Percentiles rank a stretch among this genome's conserved stretches.
Conservation (phyloP, 306 rosid genomes). For the Potentilla sterilis region DNA sequence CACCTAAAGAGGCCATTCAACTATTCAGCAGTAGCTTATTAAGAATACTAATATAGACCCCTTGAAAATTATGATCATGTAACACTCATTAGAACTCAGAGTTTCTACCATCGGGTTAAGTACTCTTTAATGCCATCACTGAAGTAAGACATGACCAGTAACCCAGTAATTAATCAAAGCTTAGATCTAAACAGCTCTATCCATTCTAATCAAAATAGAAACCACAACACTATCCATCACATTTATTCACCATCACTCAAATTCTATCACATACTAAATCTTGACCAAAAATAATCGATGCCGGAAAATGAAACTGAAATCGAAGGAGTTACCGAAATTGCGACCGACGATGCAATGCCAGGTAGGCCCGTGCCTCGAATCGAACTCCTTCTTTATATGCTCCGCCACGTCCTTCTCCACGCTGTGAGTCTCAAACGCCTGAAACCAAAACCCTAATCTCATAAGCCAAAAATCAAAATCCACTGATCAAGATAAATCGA, state of each 20-base stretch:
- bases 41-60: neutral
- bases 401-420: constrained; percentile 96
- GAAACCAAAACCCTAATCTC: constrained; percentile 11
- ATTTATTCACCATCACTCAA: constrained; percentile 6
- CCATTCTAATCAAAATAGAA: constrained; percentile 1
- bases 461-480: neutral
- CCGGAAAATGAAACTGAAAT: constrained; percentile 10
- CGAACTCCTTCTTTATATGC: constrained; percentile 88
- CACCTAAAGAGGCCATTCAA: neutral
- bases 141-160: neutral
- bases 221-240: neutral
- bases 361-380: constrained; percentile 82
- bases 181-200: constrained; percentile 37
- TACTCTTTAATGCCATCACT: neutral
- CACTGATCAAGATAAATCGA: neutral
- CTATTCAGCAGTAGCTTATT: constrained; percentile 7
- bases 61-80: neutral
- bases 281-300: constrained; percentile 4
- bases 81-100: neutral
- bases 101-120: neutral
- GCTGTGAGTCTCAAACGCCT: constrained; percentile 86
- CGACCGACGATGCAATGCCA: constrained; percentile 99
- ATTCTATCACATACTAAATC: constrained; percentile 20
- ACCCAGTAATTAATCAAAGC: constrained; percentile 1
- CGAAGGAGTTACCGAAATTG: constrained; percentile 63